Evolutionary conservation across 2,329 filamentous ascomycete species (phyloP), one percentile per base, ranked within the genome.

Genomic region (Penicillium sclerotiorum): DNA sequence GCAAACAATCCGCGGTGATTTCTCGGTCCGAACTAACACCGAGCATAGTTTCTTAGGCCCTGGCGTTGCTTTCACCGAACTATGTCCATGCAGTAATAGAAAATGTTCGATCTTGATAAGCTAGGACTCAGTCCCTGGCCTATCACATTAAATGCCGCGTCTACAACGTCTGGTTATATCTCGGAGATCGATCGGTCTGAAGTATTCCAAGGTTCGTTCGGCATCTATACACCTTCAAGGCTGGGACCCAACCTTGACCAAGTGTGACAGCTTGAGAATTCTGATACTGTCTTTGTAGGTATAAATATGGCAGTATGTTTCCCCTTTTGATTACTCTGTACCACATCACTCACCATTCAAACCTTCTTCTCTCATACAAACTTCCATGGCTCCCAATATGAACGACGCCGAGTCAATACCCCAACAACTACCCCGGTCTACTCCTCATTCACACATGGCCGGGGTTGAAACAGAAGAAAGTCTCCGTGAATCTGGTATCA

Each of bases 391-490:
- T 28, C 11, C 22, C 20, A 52, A 37, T 1, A 56, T 54, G 48
- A n/a, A n/a, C n/a, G n/a, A n/a, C n/a, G n/a, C 42, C 13, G n/a
- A 45, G 20, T 37, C 53, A 40, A 52, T 48, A 49, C 15, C 25
- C 12, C 27, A 37, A 22, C 40, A 55, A 33, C 23, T 13, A 2
- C 37, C 42, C 12, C 41, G 50, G 40, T 35, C 46, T n/a, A 22
- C 25, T 7, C 32, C 45, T 21, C 28, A 27, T n/a, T 35, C 17
- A 22, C 17, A 18, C 8, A 17, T 44, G 30, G 15, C 21, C 8
- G 41, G 21, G 28, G 22, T 40, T 8, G 63, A 65, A 51, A 64
- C 63, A n/a, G 30, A 43, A 42, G 56, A 63, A 28, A 62, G 51
- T 13, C 54, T 68, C 7, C 52, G 46, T 17, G 50, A 59, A 17